Evolutionary conservation across 2,329 filamentous ascomycete species (phyloP), one percentile per base, ranked within the genome.

Genomic region (Fusarium sp.): DNA sequence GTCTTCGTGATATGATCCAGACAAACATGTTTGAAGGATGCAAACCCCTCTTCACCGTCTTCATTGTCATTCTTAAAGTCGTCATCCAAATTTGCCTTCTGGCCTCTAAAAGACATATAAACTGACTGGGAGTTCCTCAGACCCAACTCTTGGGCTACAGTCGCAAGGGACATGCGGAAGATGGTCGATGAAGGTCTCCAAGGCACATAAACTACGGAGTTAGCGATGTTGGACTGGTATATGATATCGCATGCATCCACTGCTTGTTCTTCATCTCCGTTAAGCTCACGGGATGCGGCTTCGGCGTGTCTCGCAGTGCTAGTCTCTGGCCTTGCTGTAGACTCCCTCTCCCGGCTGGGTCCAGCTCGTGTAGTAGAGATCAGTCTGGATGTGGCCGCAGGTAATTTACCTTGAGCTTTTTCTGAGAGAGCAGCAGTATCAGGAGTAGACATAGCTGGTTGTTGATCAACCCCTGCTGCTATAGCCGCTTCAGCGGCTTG

Each of bases 151-250:
- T 5, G 2, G 4, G 43, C 33, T 11, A 64, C 25, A 17, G 11
- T 21, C 6, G 13, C n/a, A 27, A 64, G 51, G 8, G 61, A 48
- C 45, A 48, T 58, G 10, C 39, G n/a, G 31, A 64, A 63, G 33
- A 64, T 23, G 10, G 18, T 18, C 11, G 17, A 17, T 20, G 35
- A 33, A 4, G 27, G 54, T 7, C 6, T 15, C 54, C 47, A 48
- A 11, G 14, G 13, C 8, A 4, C 11, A 18, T 42, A 41, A n/a
- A 14, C 17, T 6, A 25, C 18, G 5, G 21, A 21, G 14, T 31
- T 55, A 11, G 35, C 11, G 8, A 51, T 27, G 15, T 42, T 20
- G 2, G 45, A 40, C 14, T 23, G 37, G 23, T 39, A 17, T 6
- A 25, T 45, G 2, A 53, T 31, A 5, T 21, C 10, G 5, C 23